phyloP scores from a whole-genome alignment of 345 rosid genomes.

The Boechera stricta region DNA sequence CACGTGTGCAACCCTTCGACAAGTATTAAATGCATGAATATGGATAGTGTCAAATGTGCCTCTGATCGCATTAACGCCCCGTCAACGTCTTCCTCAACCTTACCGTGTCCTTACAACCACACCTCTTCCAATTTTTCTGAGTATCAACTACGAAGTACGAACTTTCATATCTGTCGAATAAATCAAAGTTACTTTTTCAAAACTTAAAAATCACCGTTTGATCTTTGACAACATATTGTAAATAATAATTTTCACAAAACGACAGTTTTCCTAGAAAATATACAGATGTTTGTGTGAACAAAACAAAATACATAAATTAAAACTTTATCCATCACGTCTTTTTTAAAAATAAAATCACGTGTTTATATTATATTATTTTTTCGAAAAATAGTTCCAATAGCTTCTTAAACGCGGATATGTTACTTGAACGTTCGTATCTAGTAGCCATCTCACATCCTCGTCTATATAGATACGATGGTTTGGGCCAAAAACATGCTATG shows the following conservation, averaged over 20 bases:
- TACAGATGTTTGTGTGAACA: too few species aligned
- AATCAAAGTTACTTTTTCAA: too few species aligned
- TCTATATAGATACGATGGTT: neutral
- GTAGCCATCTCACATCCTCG: neutral
- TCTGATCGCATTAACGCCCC: slow-evolving; percentile 18
- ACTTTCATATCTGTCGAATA: neutral
- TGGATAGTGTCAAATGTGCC: neutral
- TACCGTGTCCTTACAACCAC: neutral
- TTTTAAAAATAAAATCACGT: too few species aligned
- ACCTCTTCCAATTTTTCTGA: neutral
- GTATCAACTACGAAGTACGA: too few species aligned
- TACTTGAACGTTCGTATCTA: neutral
- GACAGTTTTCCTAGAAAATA: too few species aligned
- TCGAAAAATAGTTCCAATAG: neutral
- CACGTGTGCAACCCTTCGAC: slow-evolving; percentile 32
- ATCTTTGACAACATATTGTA: too few species aligned
- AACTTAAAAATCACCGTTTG: too few species aligned
- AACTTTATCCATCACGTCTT: too few species aligned
- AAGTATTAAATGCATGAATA: slow-evolving; percentile 12
- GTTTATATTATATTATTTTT: too few species aligned
- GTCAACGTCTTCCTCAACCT: neutral
- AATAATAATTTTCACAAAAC: too few species aligned
- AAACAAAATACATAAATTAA: too few species aligned
- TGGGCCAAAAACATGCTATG: neutral
- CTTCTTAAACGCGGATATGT: neutral